Conservation (phyloP, 331 rosid species). For the Erythrophleum ivorense region DNA sequence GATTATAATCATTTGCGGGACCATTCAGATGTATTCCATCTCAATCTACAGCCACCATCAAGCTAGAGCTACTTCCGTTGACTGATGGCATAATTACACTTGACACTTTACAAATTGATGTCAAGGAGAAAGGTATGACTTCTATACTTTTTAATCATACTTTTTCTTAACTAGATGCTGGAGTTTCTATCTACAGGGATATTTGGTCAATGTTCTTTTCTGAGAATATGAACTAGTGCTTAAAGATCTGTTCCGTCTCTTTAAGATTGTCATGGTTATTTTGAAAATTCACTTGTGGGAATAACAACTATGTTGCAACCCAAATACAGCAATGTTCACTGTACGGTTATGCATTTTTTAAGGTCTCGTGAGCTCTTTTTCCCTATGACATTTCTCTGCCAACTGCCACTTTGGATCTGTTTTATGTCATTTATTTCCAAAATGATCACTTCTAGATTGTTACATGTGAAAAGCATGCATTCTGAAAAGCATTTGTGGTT, state of each 20-base stretch:
- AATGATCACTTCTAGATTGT: conserved; percentile 13
- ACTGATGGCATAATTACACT: conserved; percentile 96
- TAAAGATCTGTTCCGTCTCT: conserved; percentile 48
- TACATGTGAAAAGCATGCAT: conserved; percentile 26
- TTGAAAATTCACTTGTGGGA: conserved; percentile 13
- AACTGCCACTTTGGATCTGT: conserved; percentile 14
- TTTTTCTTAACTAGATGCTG: conserved; percentile 23
- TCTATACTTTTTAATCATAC: background rate
- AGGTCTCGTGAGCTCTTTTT: conserved; percentile 26
- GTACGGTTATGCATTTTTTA: conserved; percentile 22
- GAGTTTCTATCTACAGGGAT: conserved; percentile 5
- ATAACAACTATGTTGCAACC: conserved; percentile 13
- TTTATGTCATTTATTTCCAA: conserved; percentile 29
- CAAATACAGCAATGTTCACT: conserved; percentile 11
- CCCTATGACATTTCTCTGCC: conserved; percentile 13
- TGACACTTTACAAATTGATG: conserved; percentile 89
- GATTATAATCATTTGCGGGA: conserved; percentile 43
- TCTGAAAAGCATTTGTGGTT: background rate
- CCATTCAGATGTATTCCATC: conserved; percentile 84
- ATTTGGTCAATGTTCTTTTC: conserved; percentile 29
- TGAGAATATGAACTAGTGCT: conserved; percentile 39
- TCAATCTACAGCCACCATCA: conserved; percentile 85
- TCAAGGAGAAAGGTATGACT: conserved; percentile 84
- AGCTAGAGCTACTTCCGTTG: conserved; percentile 96
- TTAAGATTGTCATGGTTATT: conserved; percentile 19